Conservation (phyloP, 345 rosid genomes). For the Acer campestre region DNA sequence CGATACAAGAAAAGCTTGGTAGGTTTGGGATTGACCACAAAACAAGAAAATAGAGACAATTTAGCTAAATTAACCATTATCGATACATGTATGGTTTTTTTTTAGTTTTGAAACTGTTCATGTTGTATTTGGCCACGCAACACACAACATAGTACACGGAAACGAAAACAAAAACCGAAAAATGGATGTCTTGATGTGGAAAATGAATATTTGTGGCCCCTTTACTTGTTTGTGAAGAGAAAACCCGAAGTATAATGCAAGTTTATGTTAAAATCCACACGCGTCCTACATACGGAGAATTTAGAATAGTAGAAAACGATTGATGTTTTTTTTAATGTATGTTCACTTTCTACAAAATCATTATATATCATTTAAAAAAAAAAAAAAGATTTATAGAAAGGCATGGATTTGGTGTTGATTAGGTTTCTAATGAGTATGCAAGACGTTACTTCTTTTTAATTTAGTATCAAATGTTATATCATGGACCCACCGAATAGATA, state of each 20-base stretch:
- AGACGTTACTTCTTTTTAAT: no score
- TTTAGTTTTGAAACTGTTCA: background rate
- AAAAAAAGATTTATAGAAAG: background rate
- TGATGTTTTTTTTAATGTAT: background rate
- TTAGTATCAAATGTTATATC: no score
- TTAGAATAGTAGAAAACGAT: background rate
- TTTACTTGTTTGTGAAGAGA: background rate
- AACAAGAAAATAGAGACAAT: background rate
- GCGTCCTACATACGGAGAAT: background rate
- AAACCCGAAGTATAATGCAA: background rate
- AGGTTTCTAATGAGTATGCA: background rate
- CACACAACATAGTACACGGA: background rate
- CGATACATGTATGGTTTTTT: background rate
- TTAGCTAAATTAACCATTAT: background rate
- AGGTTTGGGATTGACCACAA: background rate
- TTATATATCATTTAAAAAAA: background rate
- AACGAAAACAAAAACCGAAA: background rate
- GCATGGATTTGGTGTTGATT: background rate
- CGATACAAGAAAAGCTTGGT: no score
- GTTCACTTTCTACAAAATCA: background rate
- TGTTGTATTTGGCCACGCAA: slow-evolving; percentile 5
- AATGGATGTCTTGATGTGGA: background rate
- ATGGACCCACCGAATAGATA: no score
- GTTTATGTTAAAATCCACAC: background rate
- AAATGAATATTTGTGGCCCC: slow-evolving; percentile 6